Base-by-base conservation (phyloP, 768 basidiomycete genomes). In the Termitomyces sp. region DNA sequence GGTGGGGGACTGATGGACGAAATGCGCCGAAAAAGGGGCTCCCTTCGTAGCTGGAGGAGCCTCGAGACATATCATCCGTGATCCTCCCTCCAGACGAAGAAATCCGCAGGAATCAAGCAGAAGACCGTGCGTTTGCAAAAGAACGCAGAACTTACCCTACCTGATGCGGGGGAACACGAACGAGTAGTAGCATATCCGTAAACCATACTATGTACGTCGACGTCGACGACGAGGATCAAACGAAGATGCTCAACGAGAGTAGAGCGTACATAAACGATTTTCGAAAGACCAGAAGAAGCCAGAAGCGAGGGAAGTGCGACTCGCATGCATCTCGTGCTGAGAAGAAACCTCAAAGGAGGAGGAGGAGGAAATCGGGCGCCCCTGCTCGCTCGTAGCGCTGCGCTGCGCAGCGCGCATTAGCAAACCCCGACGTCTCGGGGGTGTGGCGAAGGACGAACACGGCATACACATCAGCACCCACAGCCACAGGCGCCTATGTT, bases 321-420 rank as follows among this genome's bases (percentile, higher is more conserved):
- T n/a, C n/a, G n/a, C 20, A 14, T 8, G n/a, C 10, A 20, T 14
- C 5, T 45, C 14, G 24, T 26, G 45, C 3, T 28, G 7, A 28
- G 45, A 46, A 46, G 44, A 13, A 16, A 24, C 3, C 41, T 13
- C 3, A 63, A 22, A 71, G 60, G 28, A 8, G n/a, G 6, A 14
- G 16, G 18, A 6, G 26, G 26, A 4, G 38, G 40, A n/a, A n/a
- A 41, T 41, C n/a, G 40, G n/a, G 9, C n/a, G 10, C 16, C 38
- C 16, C 16, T 18, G 18, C 38, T 38, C 5, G n/a, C 0, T 40
- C 8, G 40, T n/a, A n/a, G n/a, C 2, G 7, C 18, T n/a, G 16
- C 6, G 1, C 16, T 16, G 35, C 13, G 13, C 35, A 38, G 18
- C 18, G 38, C 18, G 18, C 18, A 36, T 3, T 4, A 6, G 0